Conservation (phyloP, 1,284 basidiomycete species). For the Thecaphora thlaspeos region DNA sequence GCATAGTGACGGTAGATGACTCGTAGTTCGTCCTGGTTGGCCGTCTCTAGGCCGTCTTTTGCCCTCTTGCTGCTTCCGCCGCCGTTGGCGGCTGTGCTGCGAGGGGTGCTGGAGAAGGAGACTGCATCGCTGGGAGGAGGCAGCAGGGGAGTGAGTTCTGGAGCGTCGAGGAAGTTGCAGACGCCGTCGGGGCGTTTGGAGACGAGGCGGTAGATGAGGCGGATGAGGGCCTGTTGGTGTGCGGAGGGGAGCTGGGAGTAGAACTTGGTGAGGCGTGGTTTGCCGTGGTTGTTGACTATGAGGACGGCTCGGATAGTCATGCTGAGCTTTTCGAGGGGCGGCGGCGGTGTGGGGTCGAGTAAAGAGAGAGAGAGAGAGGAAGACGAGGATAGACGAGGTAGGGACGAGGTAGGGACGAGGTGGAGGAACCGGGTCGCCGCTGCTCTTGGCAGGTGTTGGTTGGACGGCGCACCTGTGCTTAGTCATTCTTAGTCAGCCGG, state of each 20-base stretch:
- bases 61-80: conserved; percentile 1
- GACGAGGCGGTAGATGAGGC: conserved; percentile 51
- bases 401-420: too few relatives aligned
- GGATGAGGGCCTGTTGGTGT: conserved; percentile 50
- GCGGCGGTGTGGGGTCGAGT: too few relatives aligned
- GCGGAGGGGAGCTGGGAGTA: conserved; percentile 63
- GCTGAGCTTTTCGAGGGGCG: not conserved
- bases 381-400: too few relatives aligned
- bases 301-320: conserved; percentile 84
- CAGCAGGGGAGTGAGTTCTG: conserved; percentile 49
- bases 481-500: too few relatives aligned
- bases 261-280: conserved; percentile 92
- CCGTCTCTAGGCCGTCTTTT: not conserved
- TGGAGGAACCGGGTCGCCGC: too few relatives aligned
- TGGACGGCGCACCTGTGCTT: too few relatives aligned
- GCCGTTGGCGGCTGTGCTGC: too few relatives aligned
- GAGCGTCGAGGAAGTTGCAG: conserved; percentile 56
- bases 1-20: conserved; percentile 69
- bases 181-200: conserved; percentile 48
- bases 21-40: conserved; percentile 44
- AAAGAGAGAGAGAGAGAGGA: not conserved
- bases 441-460: too few relatives aligned
- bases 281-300: conserved; percentile 82
- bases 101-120: conserved; percentile 12
- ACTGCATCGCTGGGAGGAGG: conserved; percentile 37